These are phyloP conservation scores for Eucalyptus caleyi DNA, from an alignment of 345 rosid species.

Conservation along the genomic window DNA sequence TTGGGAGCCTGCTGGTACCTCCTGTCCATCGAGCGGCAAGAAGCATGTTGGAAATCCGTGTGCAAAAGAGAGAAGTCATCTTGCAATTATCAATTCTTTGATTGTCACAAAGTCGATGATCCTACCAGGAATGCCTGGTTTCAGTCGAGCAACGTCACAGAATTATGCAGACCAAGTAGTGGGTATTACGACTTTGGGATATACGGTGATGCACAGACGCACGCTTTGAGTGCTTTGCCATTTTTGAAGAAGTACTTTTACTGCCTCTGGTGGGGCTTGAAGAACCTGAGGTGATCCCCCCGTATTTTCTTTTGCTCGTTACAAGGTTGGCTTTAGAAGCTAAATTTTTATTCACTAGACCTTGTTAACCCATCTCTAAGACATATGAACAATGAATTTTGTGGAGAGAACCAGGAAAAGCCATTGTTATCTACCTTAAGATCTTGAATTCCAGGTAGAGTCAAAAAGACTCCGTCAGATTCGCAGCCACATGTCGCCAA, in stretches of 20 bases:
- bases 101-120: conserved; percentile 5
- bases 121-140: conserved; percentile 4
- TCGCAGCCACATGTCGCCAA: not conserved
- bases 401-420: not conserved
- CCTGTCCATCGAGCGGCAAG: conserved; percentile 18
- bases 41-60: conserved; percentile 19
- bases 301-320: not conserved
- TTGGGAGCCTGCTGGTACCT: conserved; percentile 35
- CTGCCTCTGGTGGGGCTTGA: conserved; percentile 45
- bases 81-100: conserved; percentile 12
- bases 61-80: conserved; percentile 3
- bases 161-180: conserved; percentile 12
- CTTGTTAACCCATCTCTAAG: not conserved
- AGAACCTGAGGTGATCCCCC: conserved; percentile 20
- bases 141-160: conserved; percentile 4
- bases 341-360: not conserved
- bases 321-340: not conserved
- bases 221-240: not conserved
- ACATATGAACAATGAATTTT: not conserved
- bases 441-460: not conserved
- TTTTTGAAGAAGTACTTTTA: conserved; percentile 24
- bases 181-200: conserved; percentile 16
- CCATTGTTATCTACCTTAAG: not conserved
- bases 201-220: conserved; percentile 5
- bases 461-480: not conserved